Percentiles rank a stretch among this genome's conserved stretches.
Conservation (phyloP, 1,284 basidiomycete genomes). For the Sporisorium exsertum region DNA sequence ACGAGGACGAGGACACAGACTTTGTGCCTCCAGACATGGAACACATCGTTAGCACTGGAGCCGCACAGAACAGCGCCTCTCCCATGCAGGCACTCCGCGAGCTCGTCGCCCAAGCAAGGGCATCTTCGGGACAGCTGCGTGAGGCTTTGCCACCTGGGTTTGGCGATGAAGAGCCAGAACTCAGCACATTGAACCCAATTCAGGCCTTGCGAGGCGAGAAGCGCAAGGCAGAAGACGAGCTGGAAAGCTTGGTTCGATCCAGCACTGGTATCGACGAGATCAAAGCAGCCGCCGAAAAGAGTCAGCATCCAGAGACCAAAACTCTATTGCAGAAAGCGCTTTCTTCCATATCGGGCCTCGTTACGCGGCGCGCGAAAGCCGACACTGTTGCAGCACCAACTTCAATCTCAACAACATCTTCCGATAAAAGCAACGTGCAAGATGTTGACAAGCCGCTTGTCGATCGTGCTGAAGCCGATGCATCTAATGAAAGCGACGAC, state of each 20-base stretch:
- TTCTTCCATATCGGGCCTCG: constrained; percentile 39
- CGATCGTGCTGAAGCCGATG: constrained; percentile 1
- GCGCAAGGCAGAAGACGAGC: constrained; percentile 45
- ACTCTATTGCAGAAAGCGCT: constrained; percentile 39
- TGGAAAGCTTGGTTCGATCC: constrained; percentile 15
- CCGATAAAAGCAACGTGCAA: background rate
- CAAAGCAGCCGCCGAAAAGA: constrained; percentile 34
- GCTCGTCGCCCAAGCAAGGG: constrained; percentile 41
- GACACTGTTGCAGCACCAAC: constrained; percentile 3
- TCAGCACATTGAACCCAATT: background rate
- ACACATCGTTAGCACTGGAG: constrained; percentile 46
- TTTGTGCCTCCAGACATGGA: constrained; percentile 47
- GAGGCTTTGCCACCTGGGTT: constrained; percentile 47
- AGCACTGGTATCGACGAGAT: constrained; percentile 37
- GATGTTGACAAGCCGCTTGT: background rate
- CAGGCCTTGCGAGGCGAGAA: constrained; percentile 22
- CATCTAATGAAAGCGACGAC: constrained; percentile 18
- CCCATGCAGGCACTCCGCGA: constrained; percentile 48
- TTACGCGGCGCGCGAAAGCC: constrained; percentile 24
- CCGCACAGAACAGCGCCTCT: constrained; percentile 26
- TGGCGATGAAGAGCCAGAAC: constrained; percentile 19
- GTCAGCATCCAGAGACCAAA: constrained; percentile 41
- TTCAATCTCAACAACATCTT: background rate
- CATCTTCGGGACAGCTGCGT: constrained; percentile 32
- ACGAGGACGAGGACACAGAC: constrained; percentile 18